These are phyloP conservation scores for Penicillium riverlandense DNA, from an alignment of 495 filamentous ascomycete species.

Conservation along the genomic window DNA sequence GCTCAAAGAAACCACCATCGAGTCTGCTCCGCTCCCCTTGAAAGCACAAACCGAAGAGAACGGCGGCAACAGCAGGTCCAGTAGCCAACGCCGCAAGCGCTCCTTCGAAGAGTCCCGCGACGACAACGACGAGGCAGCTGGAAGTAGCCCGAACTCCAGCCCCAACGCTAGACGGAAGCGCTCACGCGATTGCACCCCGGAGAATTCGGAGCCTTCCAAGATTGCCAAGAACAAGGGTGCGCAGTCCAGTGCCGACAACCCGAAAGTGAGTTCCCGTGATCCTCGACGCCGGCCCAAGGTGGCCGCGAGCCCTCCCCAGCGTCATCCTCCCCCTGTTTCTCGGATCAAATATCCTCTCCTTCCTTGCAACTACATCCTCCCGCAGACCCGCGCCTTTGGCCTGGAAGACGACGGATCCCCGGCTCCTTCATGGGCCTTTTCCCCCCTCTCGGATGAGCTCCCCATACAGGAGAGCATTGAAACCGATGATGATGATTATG, in stretches of 20 bases:
- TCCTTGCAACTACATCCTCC: too few species aligned
- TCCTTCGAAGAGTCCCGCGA: conserved; percentile 43
- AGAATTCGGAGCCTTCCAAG: conserved; percentile 1
- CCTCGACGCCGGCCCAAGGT: too few species aligned
- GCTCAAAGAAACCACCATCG: conserved; percentile 54
- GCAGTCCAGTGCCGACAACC: not conserved
- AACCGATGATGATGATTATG: conserved; percentile 5
- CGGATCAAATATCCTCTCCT: too few species aligned
- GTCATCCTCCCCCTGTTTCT: too few species aligned
- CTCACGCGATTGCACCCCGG: conserved; percentile 35
- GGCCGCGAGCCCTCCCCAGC: too few species aligned
- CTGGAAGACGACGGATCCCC: too few species aligned
- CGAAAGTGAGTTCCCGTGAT: conserved; percentile 13
- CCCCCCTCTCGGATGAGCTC: too few species aligned
- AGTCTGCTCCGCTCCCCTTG: conserved; percentile 15
- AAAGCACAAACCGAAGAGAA: not conserved
- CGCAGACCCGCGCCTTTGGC: too few species aligned
- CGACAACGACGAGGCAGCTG: conserved; percentile 1
- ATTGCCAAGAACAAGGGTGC: conserved; percentile 1
- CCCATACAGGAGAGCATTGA: too few species aligned
- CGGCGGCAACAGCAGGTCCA: conserved; percentile 12
- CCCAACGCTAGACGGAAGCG: conserved; percentile 26
- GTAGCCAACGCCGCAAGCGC: conserved; percentile 45
- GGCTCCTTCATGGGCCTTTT: too few species aligned
- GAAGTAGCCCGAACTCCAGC: conserved; percentile 9